Conservation (phyloP, 2,329 filamentous ascomycete genomes). For the Stagonosporopsis rhizophila region DNA sequence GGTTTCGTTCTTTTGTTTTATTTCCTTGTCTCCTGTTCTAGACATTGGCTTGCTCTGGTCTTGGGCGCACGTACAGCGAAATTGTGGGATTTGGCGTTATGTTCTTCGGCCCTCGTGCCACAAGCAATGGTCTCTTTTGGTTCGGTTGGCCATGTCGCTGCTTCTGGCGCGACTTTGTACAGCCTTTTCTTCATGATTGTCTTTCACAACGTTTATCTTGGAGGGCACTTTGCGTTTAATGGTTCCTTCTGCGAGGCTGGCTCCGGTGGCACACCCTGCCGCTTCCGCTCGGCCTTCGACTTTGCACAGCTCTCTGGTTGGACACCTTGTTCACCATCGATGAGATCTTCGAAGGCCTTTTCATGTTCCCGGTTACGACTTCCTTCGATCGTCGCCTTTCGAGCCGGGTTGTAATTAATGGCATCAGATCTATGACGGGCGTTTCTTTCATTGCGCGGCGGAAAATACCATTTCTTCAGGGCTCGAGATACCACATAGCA, state of each 20-base stretch:
- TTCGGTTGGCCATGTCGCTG: conserved; percentile 25
- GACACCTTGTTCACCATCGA: background rate
- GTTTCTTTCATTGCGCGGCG: conserved; percentile 34
- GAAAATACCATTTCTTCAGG: conserved; percentile 36
- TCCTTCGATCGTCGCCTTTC: conserved; percentile 36
- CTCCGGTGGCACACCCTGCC: conserved; percentile 25
- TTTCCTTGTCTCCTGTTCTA: conserved; percentile 42
- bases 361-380: conserved; percentile 36
- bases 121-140: conserved; percentile 27
- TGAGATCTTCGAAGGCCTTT: conserved; percentile 24
- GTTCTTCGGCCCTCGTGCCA: conserved; percentile 30
- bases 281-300: conserved; percentile 24
- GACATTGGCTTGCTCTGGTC: conserved; percentile 40
- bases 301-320: conserved; percentile 7
- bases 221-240: conserved; percentile 38
- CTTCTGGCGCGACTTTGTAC: conserved; percentile 17
- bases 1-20: conserved; percentile 25
- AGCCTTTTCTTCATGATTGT: conserved; percentile 38
- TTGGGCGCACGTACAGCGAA: conserved; percentile 44
- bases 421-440: conserved; percentile 44
- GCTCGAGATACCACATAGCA: conserved; percentile 36
- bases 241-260: conserved; percentile 37
- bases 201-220: conserved; percentile 33
- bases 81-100: conserved; percentile 45
- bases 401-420: conserved; percentile 50